These are phyloP conservation scores for Penicillium mononematosum DNA, from an alignment of 495 filamentous ascomycete species.

Conservation along the genomic window DNA sequence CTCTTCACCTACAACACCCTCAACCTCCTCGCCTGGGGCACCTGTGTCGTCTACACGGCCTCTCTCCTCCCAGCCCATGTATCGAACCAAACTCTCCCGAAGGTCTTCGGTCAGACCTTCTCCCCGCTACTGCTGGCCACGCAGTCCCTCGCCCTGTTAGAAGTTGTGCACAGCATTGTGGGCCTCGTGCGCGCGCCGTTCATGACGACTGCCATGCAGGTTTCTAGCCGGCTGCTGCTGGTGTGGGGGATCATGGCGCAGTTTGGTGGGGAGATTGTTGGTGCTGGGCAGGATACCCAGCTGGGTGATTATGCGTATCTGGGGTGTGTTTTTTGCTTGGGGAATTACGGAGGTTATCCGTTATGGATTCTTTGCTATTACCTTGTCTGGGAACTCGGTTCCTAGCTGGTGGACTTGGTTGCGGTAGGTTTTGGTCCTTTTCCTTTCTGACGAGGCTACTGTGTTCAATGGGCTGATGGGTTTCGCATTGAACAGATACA, in stretches of 20 bases:
- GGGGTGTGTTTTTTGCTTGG: constrained; percentile 68
- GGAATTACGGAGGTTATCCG: constrained; percentile 81
- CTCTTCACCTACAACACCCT: constrained; percentile 80
- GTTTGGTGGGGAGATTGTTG: constrained; percentile 48
- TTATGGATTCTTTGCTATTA: constrained; percentile 82
- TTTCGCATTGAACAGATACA: constrained; percentile 57
- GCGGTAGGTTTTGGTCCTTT: constrained; percentile 38
- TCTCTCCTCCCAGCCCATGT: constrained; percentile 40
- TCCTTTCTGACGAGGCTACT: too few species aligned
- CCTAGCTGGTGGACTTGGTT: constrained; percentile 74
- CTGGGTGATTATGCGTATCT: constrained; percentile 44
- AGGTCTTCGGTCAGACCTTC: constrained; percentile 54
- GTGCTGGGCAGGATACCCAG: constrained; percentile 22
- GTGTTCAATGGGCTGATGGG: neutral
- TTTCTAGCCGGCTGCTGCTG: constrained; percentile 75
- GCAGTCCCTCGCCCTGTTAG: constrained; percentile 78
- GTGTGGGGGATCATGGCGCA: constrained; percentile 73
- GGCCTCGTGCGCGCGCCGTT: constrained; percentile 83
- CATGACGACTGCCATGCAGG: constrained; percentile 85
- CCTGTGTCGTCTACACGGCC: constrained; percentile 61
- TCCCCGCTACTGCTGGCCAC: constrained; percentile 70
- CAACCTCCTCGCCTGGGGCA: constrained; percentile 71
- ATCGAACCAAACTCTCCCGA: constrained; percentile 41
- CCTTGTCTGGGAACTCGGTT: constrained; percentile 56
- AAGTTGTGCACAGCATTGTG: constrained; percentile 72